Evolutionary conservation across 2,329 filamentous ascomycete genomes (phyloP).

Genomic region (Apiospora arundinis): DNA sequence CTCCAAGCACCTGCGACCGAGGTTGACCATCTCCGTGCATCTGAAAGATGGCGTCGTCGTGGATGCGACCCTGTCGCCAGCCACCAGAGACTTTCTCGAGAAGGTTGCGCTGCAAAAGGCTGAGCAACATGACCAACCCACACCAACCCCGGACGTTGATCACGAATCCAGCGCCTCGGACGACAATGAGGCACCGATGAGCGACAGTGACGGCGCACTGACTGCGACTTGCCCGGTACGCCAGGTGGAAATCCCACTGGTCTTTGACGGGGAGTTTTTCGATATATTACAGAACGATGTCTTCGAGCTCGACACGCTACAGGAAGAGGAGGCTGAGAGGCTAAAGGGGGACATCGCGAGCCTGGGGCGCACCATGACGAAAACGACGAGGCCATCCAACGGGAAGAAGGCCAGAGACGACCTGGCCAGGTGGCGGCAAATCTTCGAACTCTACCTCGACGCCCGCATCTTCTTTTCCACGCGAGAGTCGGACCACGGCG

Average conservation of each 20-base stretch:
- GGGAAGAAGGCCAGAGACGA: constrained; percentile 67
- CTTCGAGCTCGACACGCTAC: constrained; percentile 70
- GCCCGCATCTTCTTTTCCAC: constrained; percentile 84
- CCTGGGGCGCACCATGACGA: constrained; percentile 69
- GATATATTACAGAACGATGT: constrained; percentile 75
- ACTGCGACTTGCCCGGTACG: constrained; percentile 30
- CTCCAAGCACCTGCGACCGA: constrained; percentile 64
- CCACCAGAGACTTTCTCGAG: constrained; percentile 69
- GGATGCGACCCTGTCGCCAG: constrained; percentile 70
- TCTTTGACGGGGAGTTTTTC: constrained; percentile 83
- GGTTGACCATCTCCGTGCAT: constrained; percentile 73
- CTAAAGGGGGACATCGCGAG: constrained; percentile 68
- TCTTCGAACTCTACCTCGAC: constrained; percentile 83
- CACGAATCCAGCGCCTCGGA: constrained; percentile 1
- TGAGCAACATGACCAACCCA: neutral
- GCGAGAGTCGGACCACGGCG: constrained; percentile 72
- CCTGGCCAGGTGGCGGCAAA: constrained; percentile 76
- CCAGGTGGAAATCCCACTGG: constrained; percentile 75
- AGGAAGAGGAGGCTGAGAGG: constrained; percentile 67
- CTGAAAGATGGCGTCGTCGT: constrained; percentile 70
- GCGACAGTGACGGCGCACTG: neutral
- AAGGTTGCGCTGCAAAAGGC: constrained; percentile 54
- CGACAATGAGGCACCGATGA: neutral
- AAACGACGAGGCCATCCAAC: constrained; percentile 67
- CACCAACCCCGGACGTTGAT: too few species aligned